Evolutionary conservation across 2,329 filamentous ascomycete species (phyloP).

Genomic region (Paraconiothyrium sp.): DNA sequence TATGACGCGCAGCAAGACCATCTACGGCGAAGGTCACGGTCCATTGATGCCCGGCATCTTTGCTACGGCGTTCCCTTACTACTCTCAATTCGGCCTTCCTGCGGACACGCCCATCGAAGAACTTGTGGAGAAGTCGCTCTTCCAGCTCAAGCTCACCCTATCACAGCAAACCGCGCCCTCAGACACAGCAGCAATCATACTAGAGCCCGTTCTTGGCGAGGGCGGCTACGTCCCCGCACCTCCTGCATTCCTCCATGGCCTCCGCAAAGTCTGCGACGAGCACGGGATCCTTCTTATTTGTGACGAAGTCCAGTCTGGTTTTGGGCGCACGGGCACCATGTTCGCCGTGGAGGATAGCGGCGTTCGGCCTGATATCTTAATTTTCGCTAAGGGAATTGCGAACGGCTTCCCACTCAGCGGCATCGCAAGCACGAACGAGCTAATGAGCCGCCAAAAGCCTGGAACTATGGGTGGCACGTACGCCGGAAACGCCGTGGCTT

Average conservation of each 20-base stretch:
- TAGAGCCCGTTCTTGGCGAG: slow-evolving; percentile 41
- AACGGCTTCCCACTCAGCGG: slow-evolving; percentile 43
- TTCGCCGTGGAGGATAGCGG: slow-evolving; percentile 56
- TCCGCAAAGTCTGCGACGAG: slow-evolving; percentile 55
- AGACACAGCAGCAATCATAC: slow-evolving; percentile 41
- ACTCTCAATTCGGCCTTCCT: slow-evolving; percentile 38
- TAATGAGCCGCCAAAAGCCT: slow-evolving; percentile 42
- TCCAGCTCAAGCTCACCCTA: slow-evolving; percentile 38
- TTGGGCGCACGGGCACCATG: slow-evolving; percentile 56
- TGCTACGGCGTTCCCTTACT: slow-evolving; percentile 41
- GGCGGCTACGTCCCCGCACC: slow-evolving; percentile 43
- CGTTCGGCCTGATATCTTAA: slow-evolving; percentile 55
- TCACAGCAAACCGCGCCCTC: slow-evolving; percentile 39
- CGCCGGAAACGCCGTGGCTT: slow-evolving; percentile 41
- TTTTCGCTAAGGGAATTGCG: slow-evolving; percentile 51
- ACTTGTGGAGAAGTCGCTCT: slow-evolving; percentile 35
- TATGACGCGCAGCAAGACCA: slow-evolving; percentile 43
- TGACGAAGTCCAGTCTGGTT: slow-evolving; percentile 57
- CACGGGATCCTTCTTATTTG: slow-evolving; percentile 55
- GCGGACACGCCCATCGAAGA: slow-evolving; percentile 36
- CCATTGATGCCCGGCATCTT: slow-evolving; percentile 43
- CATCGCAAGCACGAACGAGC: slow-evolving; percentile 36
- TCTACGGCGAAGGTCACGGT: slow-evolving; percentile 42
- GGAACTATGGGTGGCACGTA: slow-evolving; percentile 44
- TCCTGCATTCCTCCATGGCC: slow-evolving; percentile 41